Conservation (phyloP, 163 green algal genomes). For the Smithsoniella earleae region DNA sequence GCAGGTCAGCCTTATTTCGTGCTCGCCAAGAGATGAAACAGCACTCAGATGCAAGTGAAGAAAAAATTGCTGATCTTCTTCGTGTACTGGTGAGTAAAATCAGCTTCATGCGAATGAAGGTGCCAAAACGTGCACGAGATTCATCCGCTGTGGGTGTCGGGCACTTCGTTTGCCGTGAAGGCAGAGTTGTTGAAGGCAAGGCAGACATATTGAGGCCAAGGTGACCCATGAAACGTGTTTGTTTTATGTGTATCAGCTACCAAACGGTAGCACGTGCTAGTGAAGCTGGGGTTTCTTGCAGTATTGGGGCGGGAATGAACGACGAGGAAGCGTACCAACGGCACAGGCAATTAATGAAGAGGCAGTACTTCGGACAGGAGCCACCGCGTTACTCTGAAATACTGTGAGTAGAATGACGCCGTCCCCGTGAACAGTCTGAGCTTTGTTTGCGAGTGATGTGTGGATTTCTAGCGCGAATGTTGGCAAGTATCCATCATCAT, state of each 20-base stretch:
- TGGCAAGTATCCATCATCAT: too few species aligned
- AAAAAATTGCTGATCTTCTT: slow-evolving; percentile 22
- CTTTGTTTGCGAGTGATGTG: too few species aligned
- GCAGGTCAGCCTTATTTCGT: not conserved
- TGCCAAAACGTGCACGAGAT: not conserved
- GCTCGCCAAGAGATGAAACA: not conserved
- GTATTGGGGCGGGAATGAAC: not conserved
- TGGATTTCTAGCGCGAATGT: too few species aligned
- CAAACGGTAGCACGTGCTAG: not conserved
- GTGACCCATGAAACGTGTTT: not conserved
- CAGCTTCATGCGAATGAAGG: slow-evolving; percentile 15
- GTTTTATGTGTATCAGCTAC: not conserved
- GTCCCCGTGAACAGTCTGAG: too few species aligned
- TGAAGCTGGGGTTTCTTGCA: not conserved
- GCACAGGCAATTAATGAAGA: slow-evolving; percentile 23
- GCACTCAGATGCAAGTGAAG: not conserved
- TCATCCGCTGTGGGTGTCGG: not conserved
- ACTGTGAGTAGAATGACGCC: too few species aligned
- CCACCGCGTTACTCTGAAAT: slow-evolving; percentile 1
- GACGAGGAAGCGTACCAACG: slow-evolving; percentile 13
- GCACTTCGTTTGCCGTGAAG: slow-evolving; percentile 2
- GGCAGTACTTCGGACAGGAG: not conserved
- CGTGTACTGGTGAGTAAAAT: slow-evolving; percentile 18
- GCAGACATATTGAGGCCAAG: not conserved
- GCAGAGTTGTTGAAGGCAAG: slow-evolving; percentile 4